These are phyloP conservation scores for Brassica hybrid DNA, from an alignment of 441 rosid genomes.

Conservation along the genomic window DNA sequence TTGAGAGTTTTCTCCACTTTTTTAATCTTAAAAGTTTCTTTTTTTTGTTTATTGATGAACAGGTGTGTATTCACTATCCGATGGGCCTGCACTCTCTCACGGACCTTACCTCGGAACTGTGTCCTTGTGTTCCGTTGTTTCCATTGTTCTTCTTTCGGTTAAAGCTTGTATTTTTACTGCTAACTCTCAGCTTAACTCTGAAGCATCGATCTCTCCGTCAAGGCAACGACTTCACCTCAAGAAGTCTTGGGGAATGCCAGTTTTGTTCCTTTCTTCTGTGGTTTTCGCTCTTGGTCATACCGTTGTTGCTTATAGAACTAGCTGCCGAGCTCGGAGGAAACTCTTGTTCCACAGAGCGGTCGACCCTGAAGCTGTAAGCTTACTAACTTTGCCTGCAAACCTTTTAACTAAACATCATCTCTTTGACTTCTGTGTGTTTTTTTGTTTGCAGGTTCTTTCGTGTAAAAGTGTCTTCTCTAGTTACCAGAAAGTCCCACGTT, in stretches of 20 bases:
- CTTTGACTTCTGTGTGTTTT: neutral
- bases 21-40: too few species aligned
- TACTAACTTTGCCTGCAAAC: neutral
- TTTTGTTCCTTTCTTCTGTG: conserved; percentile 86
- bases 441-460: conserved; percentile 67
- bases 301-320: conserved; percentile 89
- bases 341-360: conserved; percentile 87
- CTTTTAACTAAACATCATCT: conserved; percentile 2
- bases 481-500: conserved; percentile 92
- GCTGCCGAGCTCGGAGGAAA: conserved; percentile 91
- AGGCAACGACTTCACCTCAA: conserved; percentile 83
- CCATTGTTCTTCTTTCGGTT: conserved; percentile 67
- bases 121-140: conserved; percentile 64
- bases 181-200: conserved; percentile 68
- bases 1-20: too few species aligned
- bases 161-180: conserved; percentile 81
- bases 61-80: conserved; percentile 73
- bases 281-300: conserved; percentile 93
- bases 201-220: conserved; percentile 68
- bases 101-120: conserved; percentile 90
- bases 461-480: conserved; percentile 86
- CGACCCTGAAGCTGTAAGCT: conserved; percentile 88
- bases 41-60: too few species aligned
- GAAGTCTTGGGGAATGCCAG: conserved; percentile 98
- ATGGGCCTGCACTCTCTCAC: conserved; percentile 71